Base-by-base conservation (phyloP, 345 rosid species). In the Gossypium sturtianum region DNA sequence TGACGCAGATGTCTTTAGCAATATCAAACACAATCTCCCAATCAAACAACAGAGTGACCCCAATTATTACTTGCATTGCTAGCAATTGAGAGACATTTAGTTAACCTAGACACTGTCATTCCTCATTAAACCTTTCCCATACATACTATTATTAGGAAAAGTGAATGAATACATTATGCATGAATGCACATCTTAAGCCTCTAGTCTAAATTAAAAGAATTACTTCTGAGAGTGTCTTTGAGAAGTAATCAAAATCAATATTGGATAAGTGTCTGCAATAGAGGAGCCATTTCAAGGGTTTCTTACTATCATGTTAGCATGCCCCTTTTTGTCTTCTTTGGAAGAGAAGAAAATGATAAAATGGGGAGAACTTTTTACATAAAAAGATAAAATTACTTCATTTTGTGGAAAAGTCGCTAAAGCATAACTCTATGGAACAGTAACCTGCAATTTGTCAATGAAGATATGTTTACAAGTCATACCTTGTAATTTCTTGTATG, bases 401-500 rank as follows among this genome's bases (percentile, higher is more conserved):
- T 16, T 51, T 47, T 7, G 44, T 25, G 45, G 9, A 69, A 9
- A 23, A 25, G 58, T 49, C 72, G 4, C 34, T 17, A 48, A 49
- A 20, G 43, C 23, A 43, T n/a, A 49, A 34, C 57, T 12, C 13
- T 69, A 25, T 9, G 7, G 22, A 48, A 49, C 2, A 27, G 27
- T 12, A 4, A 67, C 53, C 56, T 2, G 13, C 25, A 3, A 49
- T 25, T 25, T 49, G 59, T 4, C 23, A 49, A 49, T 9, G 72
- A 25, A 49, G 44, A 49, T 25, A 51, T 51, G 22, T n/a, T 51
- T 74, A 25, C 27, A 75, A 74, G n/a, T 19, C 66, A 19, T 81
- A 94, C 98, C 97, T 89, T 92, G 85, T 77, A 94, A 82, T 88
- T 81, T 70, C 87, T 88, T 0, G 92, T 89, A 72, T 89, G 90